phyloP scores from a whole-genome alignment of 805 yeast species.

The Myxozyma melibiosi region DNA sequence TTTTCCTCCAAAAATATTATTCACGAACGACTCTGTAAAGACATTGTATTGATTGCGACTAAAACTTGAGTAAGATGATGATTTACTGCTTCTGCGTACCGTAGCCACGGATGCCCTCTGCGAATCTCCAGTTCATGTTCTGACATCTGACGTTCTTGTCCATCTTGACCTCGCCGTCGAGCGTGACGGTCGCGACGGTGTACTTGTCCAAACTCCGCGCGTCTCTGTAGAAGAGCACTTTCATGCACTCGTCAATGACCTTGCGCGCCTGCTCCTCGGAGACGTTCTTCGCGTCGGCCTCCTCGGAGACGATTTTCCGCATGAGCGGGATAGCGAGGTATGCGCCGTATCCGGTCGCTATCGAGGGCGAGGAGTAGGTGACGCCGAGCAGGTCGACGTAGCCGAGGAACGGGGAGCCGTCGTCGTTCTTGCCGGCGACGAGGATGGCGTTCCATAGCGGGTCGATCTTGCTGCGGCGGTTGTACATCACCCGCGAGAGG shows the following conservation, averaged over 20 bases:
- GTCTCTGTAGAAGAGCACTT: slow-evolving; percentile 91
- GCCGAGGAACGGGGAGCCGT: slow-evolving; percentile 69
- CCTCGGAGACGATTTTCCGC: slow-evolving; percentile 67
- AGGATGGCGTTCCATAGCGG: slow-evolving; percentile 94
- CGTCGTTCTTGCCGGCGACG: slow-evolving; percentile 84
- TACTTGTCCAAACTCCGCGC: slow-evolving; percentile 90
- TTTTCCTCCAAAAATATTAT: too few relatives aligned
- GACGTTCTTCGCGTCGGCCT: slow-evolving; percentile 55
- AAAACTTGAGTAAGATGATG: neutral
- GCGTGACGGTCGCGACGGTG: slow-evolving; percentile 73
- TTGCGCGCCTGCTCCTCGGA: slow-evolving; percentile 73
- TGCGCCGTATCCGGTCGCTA: slow-evolving; percentile 97
- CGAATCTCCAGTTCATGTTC: slow-evolving; percentile 87
- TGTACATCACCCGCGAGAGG: slow-evolving; percentile 78
- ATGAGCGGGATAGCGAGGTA: slow-evolving; percentile 91
- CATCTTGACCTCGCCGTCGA: slow-evolving; percentile 60
- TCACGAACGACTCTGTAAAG: too few relatives aligned
- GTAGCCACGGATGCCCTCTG: slow-evolving; percentile 84
- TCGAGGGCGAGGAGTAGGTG: slow-evolving; percentile 79
- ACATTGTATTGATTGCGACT: too few relatives aligned
- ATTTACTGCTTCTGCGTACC: slow-evolving; percentile 59
- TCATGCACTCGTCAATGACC: slow-evolving; percentile 84
- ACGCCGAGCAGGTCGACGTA: slow-evolving; percentile 93
- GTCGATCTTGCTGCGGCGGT: slow-evolving; percentile 88
- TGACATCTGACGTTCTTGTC: slow-evolving; percentile 70